A percentile compares a stretch with the other conserved stretches of the same genome.
phyloP scores from a whole-genome alignment of 202 grass and related monocot genomes.

The Saccharum hybrid region DNA sequence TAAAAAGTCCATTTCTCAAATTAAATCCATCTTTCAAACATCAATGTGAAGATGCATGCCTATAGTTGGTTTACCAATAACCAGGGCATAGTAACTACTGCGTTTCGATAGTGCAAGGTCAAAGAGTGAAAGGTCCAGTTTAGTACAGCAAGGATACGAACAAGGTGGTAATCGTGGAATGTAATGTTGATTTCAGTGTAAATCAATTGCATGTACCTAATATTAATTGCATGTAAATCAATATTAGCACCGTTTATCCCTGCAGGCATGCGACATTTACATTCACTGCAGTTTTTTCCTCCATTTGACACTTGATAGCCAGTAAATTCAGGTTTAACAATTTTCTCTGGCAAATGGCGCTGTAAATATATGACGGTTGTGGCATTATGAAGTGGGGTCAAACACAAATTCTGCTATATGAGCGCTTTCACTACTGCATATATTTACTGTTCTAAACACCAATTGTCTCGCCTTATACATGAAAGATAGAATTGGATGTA shows the following conservation, averaged over 20 bases:
- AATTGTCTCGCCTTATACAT: background rate
- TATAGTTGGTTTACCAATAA: background rate
- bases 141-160: slow-evolving; percentile 3
- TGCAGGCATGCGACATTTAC: background rate
- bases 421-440: background rate
- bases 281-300: background rate
- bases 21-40: slow-evolving; percentile 25
- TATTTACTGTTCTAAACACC: slow-evolving; percentile 20
- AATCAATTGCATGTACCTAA: slow-evolving; percentile 7
- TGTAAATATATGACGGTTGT: slow-evolving; percentile 1
- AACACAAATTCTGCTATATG: background rate
- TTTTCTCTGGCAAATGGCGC: slow-evolving; percentile 8
- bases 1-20: background rate
- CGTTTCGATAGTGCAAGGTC: background rate
- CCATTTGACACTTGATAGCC: background rate
- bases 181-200: slow-evolving; percentile 13
- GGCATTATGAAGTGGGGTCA: background rate
- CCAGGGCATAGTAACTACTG: background rate
- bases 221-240: slow-evolving; percentile 4
- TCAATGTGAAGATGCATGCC: background rate
- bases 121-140: background rate
- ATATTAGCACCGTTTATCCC: slow-evolving; percentile 21
- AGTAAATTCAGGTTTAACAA: slow-evolving; percentile 24
- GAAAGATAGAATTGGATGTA: slow-evolving; percentile 14
- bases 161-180: background rate